Evolutionary conservation across 2,329 filamentous ascomycete genomes (phyloP).

Genomic region (Setomelanomma holmii): DNA sequence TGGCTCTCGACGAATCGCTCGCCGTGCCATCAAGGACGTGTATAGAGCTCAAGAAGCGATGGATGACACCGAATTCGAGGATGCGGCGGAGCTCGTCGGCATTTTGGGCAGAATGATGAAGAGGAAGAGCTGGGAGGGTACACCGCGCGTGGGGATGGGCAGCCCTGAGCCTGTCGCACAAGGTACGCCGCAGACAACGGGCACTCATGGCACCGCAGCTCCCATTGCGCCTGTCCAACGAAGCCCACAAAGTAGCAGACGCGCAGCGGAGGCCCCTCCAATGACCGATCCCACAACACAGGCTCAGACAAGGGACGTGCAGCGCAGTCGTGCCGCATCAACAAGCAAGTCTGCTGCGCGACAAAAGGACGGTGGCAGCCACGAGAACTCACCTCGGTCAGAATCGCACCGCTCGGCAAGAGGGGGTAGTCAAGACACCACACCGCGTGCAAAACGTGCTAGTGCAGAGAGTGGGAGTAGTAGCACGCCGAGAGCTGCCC

Average conservation of each 20-base stretch:
- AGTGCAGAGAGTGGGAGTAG: slow-evolving; percentile 42
- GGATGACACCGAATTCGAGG: slow-evolving; percentile 93
- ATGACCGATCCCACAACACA: slow-evolving; percentile 28
- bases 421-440: slow-evolving; percentile 41
- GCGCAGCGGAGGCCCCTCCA: slow-evolving; percentile 35
- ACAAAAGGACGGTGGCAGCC: slow-evolving; percentile 27
- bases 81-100: slow-evolving; percentile 86
- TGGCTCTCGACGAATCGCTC: slow-evolving; percentile 76
- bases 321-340: slow-evolving; percentile 40
- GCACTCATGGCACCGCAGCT: slow-evolving; percentile 11
- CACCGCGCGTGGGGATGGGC: slow-evolving; percentile 39
- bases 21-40: slow-evolving; percentile 84
- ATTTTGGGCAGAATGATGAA: slow-evolving; percentile 90
- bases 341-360: slow-evolving; percentile 29
- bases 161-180: slow-evolving; percentile 38
- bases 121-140: slow-evolving; percentile 57
- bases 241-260: slow-evolving; percentile 29
- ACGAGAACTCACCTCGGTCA: slow-evolving; percentile 36
- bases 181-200: slow-evolving; percentile 18
- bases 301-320: slow-evolving; percentile 21
- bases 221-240: slow-evolving; percentile 29
- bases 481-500: slow-evolving; percentile 41
- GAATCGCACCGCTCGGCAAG: slow-evolving; percentile 31
- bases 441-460: slow-evolving; percentile 38
- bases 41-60: slow-evolving; percentile 91